phyloP scores from a whole-genome alignment of 75 land plant species.

The Cupressus sempervirens region DNA sequence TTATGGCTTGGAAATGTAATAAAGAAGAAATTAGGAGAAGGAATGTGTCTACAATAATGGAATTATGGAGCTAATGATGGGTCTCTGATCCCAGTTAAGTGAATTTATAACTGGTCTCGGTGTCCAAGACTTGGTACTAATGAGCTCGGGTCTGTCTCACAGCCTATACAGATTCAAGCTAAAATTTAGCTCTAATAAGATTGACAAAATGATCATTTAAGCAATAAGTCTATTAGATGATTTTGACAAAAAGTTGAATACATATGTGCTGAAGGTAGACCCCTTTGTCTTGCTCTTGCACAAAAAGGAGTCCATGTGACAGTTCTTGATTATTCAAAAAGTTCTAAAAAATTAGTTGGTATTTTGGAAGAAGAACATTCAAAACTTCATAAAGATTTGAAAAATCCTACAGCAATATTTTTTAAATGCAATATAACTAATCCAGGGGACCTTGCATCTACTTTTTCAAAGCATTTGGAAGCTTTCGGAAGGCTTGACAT shows the following conservation, averaged over 20 bases:
- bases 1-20: constrained; percentile 94
- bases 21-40: too few relatives aligned
- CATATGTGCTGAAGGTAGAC: constrained; percentile 73
- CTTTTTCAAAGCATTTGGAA: constrained; percentile 71
- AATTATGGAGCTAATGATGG: too few relatives aligned
- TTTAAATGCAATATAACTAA: constrained; percentile 83
- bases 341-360: constrained; percentile 46
- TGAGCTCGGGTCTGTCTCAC: too few relatives aligned
- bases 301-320: constrained; percentile 71
- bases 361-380: constrained; percentile 48
- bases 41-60: too few relatives aligned
- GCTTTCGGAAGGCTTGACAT: constrained; percentile 89
- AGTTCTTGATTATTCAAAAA: constrained; percentile 66
- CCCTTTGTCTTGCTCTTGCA: constrained; percentile 74
- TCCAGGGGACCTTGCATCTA: constrained; percentile 53
- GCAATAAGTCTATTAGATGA: too few relatives aligned
- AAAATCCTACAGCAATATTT: constrained; percentile 56
- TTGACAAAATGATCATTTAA: too few relatives aligned
- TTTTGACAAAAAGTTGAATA: too few relatives aligned
- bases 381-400: constrained; percentile 34
- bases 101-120: too few relatives aligned
- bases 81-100: too few relatives aligned
- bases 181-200: too few relatives aligned
- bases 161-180: too few relatives aligned
- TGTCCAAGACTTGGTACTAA: too few relatives aligned